phyloP scores from a whole-genome alignment of 1,284 basidiomycete genomes.

The Ceratobasidium sp. region DNA sequence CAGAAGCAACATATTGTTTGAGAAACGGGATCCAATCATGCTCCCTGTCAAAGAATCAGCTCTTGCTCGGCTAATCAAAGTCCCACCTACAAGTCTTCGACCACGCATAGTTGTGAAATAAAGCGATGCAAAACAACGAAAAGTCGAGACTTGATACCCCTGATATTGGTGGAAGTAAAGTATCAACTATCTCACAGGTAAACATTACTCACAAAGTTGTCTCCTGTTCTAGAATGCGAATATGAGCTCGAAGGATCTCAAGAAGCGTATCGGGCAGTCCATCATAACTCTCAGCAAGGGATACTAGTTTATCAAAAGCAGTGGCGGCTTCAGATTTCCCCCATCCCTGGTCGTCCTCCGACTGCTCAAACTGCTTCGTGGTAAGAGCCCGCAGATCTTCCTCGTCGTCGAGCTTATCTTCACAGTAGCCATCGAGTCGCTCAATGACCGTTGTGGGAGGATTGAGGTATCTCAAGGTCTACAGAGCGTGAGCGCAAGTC shows the following conservation, averaged over 20 bases:
- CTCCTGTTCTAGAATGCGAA: conserved; percentile 62
- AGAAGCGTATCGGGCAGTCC: conserved; percentile 63
- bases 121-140: conserved; percentile 67
- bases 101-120: conserved; percentile 64
- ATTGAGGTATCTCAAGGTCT: conserved; percentile 76
- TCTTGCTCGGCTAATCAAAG: background rate
- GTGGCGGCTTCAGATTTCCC: conserved; percentile 24
- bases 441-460: conserved; percentile 76
- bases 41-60: background rate
- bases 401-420: conserved; percentile 89
- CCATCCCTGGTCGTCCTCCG: conserved; percentile 4
- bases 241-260: conserved; percentile 49
- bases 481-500: conserved; percentile 19
- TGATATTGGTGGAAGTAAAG: background rate
- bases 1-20: conserved; percentile 11
- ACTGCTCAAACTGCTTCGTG: conserved; percentile 25
- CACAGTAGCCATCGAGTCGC: conserved; percentile 81
- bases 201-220: conserved; percentile 61
- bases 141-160: background rate
- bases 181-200: background rate
- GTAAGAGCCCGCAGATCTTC: conserved; percentile 73
- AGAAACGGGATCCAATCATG: conserved; percentile 18
- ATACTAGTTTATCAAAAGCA: conserved; percentile 55
- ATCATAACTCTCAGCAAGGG: conserved; percentile 62
- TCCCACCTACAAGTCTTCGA: conserved; percentile 65